A percentile compares a stretch with the other conserved stretches of the same genome.
Conservation (phyloP, 768 basidiomycete genomes). For the Tylopilus felleus region DNA sequence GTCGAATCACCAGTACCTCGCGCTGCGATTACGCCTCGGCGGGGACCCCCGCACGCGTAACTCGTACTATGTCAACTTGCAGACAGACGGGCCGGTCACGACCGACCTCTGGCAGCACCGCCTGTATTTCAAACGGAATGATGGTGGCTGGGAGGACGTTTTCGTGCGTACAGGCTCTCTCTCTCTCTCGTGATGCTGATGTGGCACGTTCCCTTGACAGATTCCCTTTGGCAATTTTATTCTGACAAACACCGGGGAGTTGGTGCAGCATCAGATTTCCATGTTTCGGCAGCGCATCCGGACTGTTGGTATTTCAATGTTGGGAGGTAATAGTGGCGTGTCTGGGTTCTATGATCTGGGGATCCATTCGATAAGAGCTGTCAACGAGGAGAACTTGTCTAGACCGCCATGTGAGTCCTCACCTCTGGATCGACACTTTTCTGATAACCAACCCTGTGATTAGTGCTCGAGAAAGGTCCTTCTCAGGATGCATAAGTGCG, state of each 20-base stretch:
- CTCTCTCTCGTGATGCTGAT: not conserved
- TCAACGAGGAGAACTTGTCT: conserved; percentile 66
- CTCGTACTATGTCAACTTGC: conserved; percentile 92
- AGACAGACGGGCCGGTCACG: conserved; percentile 77
- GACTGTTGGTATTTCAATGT: conserved; percentile 80
- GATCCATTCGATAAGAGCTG: conserved; percentile 76
- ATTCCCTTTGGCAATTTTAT: conserved; percentile 79
- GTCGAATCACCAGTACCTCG: conserved; percentile 75
- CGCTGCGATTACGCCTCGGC: conserved; percentile 70
- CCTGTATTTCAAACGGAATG: conserved; percentile 67
- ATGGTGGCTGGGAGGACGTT: conserved; percentile 77
- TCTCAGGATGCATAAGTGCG: conserved; percentile 21
- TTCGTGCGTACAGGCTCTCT: conserved; percentile 50
- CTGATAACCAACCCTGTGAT: not conserved
- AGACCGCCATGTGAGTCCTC: conserved; percentile 28
- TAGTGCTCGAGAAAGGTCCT: conserved; percentile 27
- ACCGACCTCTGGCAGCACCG: conserved; percentile 95
- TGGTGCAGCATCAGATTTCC: conserved; percentile 63
- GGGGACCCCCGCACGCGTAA: conserved; percentile 75
- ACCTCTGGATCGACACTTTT: not conserved
- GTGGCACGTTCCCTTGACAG: conserved; percentile 37
- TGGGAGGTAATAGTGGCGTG: conserved; percentile 78
- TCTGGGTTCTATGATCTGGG: conserved; percentile 80
- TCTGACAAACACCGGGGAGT: conserved; percentile 68
- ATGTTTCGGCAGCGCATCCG: conserved; percentile 77